Conservation (phyloP, 495 filamentous ascomycete genomes). For the Trichoderma orchidacearum region DNA sequence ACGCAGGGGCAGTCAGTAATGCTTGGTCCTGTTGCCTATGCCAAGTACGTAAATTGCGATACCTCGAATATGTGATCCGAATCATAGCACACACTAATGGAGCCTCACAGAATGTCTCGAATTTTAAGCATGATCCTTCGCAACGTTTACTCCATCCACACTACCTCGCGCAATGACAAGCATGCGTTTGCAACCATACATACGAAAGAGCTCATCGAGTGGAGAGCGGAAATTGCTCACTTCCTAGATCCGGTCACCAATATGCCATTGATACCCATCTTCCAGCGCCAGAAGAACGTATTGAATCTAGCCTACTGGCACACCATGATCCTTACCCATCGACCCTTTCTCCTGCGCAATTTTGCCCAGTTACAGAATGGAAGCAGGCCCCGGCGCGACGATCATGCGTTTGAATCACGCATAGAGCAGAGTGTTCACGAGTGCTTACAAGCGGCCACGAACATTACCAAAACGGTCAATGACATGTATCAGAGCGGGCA, state of each 20-base stretch:
- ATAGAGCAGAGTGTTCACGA: constrained; percentile 10
- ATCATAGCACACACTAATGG: too few relatives aligned
- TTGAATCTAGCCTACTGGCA: constrained; percentile 40
- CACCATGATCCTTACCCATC: constrained; percentile 38
- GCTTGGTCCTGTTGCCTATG: constrained; percentile 22
- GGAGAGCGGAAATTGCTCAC: constrained; percentile 8
- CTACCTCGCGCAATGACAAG: constrained; percentile 5
- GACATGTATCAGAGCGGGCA: constrained; percentile 11
- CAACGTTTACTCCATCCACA: constrained; percentile 12
- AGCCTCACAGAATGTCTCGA: constrained; percentile 5
- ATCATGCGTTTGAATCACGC: background rate
- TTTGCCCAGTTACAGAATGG: constrained; percentile 26
- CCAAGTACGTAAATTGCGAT: constrained; percentile 3
- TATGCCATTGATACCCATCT: constrained; percentile 11
- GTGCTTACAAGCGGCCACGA: constrained; percentile 13
- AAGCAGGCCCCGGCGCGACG: background rate
- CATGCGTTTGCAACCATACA: constrained; percentile 7
- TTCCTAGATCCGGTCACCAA: constrained; percentile 10
- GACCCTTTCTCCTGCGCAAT: constrained; percentile 38
- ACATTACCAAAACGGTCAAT: constrained; percentile 9
- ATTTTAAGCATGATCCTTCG: constrained; percentile 11
- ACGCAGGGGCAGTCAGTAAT: constrained; percentile 21
- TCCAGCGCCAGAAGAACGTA: constrained; percentile 35
- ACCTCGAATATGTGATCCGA: too few relatives aligned
- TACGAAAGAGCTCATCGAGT: constrained; percentile 7